Base-by-base conservation (phyloP, 192 early-diverging fungal genomes). In the Globomyces pollinis-pini region DNA sequence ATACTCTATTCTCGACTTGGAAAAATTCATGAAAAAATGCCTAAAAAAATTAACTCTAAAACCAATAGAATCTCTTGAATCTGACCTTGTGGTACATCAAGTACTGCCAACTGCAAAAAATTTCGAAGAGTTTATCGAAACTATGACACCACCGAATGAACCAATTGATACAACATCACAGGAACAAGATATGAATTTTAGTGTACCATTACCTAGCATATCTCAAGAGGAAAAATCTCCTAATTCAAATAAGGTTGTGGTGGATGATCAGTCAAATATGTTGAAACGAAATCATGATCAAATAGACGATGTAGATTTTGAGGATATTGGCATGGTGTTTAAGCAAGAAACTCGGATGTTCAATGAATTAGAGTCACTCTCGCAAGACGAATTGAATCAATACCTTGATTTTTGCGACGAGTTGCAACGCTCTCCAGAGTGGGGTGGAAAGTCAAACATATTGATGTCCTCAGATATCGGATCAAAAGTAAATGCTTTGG, bases 401-500 rank as follows among this genome's bases (percentile, higher is more conserved):
- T 47, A 47, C 15, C 44, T 28, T 26, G 28, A 47, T 47, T 57
- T n/a, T n/a, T 56, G 11, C 35, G 41, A 23, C 5, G 18, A 54
- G 15, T 31, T 55, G 29, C 29, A 24, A 60, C 66, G 24, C 21
- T 36, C 7, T 66, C 55, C 26, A 36, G 43, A 36, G 61, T 69
- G 29, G 56, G 72, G 33, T 65, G 69, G 11, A 57, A 63, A 54
- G 26, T 21, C 18, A 39, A 61, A 1, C 50, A 77, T 4, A 45
- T 29, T 1, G 31, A 50, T n/a, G n/a, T 18, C 21, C 11, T 20
- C 21, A 26, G 12, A 55, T 9, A 16, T 55, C 11, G 53, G 53
- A 0, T 20, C 29, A 21, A 93, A 93, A 55, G 82, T 92, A 8
- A 58, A 77, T 36, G 68, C 65, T 21, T 70, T 96, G 2, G 59